phyloP scores from a whole-genome alignment of 805 yeast species.

The Candida mattraensis region DNA sequence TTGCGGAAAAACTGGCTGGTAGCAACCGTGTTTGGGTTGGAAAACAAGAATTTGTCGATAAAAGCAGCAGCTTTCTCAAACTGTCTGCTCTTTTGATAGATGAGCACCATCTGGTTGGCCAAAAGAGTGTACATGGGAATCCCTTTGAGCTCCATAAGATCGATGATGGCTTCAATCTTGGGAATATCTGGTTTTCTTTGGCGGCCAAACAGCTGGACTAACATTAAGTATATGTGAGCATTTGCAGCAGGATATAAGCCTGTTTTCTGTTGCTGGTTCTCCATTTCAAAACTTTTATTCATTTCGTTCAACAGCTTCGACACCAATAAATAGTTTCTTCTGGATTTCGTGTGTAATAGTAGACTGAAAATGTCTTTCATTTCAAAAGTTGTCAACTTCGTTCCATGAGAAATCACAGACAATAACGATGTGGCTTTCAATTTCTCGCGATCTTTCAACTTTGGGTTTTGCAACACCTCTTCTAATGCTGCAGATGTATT shows the following conservation, averaged over 20 bases:
- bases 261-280: conserved; percentile 10
- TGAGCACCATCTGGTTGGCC: conserved; percentile 38
- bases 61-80: conserved; percentile 33
- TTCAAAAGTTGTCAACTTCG: conserved; percentile 26
- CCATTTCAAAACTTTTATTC: conserved; percentile 20
- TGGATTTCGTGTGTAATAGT: conserved; percentile 23
- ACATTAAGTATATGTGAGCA: conserved; percentile 41
- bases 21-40: conserved; percentile 9
- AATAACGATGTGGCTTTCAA: conserved; percentile 13
- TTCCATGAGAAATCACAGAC: conserved; percentile 23
- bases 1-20: conserved; percentile 21
- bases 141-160: conserved; percentile 30
- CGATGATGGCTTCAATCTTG: conserved; percentile 32
- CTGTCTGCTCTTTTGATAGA: conserved; percentile 31
- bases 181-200: conserved; percentile 27
- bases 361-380: conserved; percentile 25
- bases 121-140: conserved; percentile 37
- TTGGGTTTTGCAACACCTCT: conserved; percentile 1
- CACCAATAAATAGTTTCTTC: conserved; percentile 29
- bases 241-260: conserved; percentile 37
- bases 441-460: conserved; percentile 9
- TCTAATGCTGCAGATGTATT: conserved; percentile 13
- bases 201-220: conserved; percentile 37
- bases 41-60: conserved; percentile 30
- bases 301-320: conserved; percentile 32